Conservation (phyloP, 2,329 filamentous ascomycete genomes). For the Capronia americana region DNA sequence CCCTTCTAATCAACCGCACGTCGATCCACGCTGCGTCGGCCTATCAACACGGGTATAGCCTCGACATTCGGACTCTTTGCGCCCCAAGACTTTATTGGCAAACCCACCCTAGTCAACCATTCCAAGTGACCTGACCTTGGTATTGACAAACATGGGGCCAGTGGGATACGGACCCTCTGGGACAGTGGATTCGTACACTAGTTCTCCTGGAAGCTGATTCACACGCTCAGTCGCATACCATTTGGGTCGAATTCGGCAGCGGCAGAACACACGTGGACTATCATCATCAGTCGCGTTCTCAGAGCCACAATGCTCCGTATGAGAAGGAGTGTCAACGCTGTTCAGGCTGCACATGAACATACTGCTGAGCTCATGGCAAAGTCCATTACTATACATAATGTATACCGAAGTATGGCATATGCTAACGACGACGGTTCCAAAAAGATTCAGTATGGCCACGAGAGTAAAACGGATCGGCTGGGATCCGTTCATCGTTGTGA, state of each 20-base stretch:
- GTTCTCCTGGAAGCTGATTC: background rate
- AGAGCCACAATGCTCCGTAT: background rate
- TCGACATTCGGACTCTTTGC: background rate
- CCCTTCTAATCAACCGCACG: background rate
- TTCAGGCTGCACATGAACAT: background rate
- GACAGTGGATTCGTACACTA: background rate
- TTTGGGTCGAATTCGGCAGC: too few species aligned
- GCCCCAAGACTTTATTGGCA: background rate
- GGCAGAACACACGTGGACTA: background rate
- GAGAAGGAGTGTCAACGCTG: background rate
- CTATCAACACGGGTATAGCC: background rate
- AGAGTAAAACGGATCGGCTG: background rate
- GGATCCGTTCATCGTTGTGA: background rate
- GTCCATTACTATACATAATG: background rate
- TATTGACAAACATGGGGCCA: background rate
- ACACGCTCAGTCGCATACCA: too few species aligned
- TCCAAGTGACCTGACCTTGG: background rate
- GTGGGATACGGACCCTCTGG: background rate
- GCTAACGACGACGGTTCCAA: background rate
- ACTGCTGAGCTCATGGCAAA: background rate
- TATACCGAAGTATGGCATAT: background rate
- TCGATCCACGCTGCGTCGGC: background rate
- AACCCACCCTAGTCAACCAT: background rate
- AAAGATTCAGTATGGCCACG: background rate
- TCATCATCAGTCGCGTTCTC: background rate